Conservation (phyloP, 495 filamentous ascomycete species). For the Cercophora newfieldiana region DNA sequence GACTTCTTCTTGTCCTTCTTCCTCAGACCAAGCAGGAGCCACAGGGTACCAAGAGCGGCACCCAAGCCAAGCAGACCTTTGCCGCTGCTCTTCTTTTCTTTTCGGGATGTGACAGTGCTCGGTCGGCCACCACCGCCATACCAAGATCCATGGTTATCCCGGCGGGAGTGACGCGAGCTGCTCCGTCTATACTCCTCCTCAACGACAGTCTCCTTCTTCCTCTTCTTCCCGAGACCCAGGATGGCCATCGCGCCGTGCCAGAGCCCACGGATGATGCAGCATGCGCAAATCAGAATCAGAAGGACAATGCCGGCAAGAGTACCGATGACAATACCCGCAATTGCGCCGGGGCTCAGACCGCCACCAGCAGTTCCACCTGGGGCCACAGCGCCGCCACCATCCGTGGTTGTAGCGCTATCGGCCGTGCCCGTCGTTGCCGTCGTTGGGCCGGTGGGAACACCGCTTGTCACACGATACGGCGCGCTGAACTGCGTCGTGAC, state of each 20-base stretch:
- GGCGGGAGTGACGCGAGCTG: slow-evolving; percentile 39
- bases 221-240: slow-evolving; percentile 59
- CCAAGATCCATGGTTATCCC: slow-evolving; percentile 61
- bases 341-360: slow-evolving; percentile 75
- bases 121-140: slow-evolving; percentile 54
- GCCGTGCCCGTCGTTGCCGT: slow-evolving; percentile 29
- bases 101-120: slow-evolving; percentile 54
- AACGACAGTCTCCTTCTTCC: slow-evolving; percentile 58
- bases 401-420: slow-evolving; percentile 46
- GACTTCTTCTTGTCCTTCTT: slow-evolving; percentile 55
- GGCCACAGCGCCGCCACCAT: slow-evolving; percentile 37
- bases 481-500: slow-evolving; percentile 55
- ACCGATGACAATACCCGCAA: slow-evolving; percentile 93
- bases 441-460: slow-evolving; percentile 36
- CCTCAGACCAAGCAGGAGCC: slow-evolving; percentile 74
- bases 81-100: slow-evolving; percentile 53
- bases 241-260: slow-evolving; percentile 65
- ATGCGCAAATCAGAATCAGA: slow-evolving; percentile 71
- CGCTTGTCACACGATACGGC: slow-evolving; percentile 71
- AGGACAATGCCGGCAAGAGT: slow-evolving; percentile 73
- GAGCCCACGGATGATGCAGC: slow-evolving; percentile 66
- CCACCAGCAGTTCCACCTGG: slow-evolving; percentile 30
- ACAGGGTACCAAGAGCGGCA: slow-evolving; percentile 65
- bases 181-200: slow-evolving; percentile 65
- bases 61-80: slow-evolving; percentile 57